phyloP scores from a whole-genome alignment of 306 rosid species.

The Fagus sylvatica region DNA sequence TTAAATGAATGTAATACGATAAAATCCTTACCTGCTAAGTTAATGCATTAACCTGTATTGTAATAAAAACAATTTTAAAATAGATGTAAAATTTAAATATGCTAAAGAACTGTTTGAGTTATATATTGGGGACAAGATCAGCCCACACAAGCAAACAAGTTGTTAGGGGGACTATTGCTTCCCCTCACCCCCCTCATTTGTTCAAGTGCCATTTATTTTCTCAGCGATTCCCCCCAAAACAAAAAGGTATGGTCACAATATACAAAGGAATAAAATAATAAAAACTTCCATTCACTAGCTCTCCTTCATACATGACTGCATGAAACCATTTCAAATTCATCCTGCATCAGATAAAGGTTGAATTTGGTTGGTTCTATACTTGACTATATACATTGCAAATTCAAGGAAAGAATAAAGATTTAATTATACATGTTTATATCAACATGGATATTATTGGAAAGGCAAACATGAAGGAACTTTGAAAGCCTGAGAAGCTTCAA shows the following conservation, averaged over 20 bases:
- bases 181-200: not conserved
- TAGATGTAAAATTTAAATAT: too few species aligned
- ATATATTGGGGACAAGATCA: too few species aligned
- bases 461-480: constrained; percentile 21
- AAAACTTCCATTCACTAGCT: not conserved
- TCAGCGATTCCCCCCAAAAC: too few species aligned
- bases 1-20: too few species aligned
- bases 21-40: too few species aligned
- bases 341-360: not conserved
- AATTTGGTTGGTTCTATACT: constrained; percentile 33
- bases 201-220: too few species aligned
- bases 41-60: too few species aligned
- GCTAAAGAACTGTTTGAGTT: too few species aligned
- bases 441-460: constrained; percentile 42
- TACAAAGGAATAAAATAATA: not conserved
- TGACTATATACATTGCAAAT: constrained; percentile 38
- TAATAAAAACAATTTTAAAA: too few species aligned
- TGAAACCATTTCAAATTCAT: not conserved
- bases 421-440: constrained; percentile 22
- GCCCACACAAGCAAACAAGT: too few species aligned
- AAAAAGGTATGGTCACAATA: not conserved
- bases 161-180: too few species aligned
- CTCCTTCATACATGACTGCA: not conserved
- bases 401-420: constrained; percentile 16
- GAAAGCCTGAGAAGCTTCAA: constrained; percentile 16